These are phyloP conservation scores for Paracoccidioides brasiliensis DNA, from an alignment of 2,329 filamentous ascomycete species.

Conservation along the genomic window DNA sequence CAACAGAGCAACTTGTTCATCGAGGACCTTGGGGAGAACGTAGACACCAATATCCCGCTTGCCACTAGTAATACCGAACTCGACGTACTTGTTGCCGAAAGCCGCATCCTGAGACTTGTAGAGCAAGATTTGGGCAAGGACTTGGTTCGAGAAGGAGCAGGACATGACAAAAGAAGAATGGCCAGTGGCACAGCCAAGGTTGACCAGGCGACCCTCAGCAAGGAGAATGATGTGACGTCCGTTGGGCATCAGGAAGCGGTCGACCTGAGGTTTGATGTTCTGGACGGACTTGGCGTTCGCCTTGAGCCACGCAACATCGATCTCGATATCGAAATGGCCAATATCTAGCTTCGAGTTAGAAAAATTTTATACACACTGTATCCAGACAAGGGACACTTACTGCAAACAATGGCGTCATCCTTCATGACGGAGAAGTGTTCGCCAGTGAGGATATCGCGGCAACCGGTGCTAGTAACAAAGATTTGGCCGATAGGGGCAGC, in stretches of 20 bases:
- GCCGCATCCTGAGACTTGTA: conserved; percentile 82
- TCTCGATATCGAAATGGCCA: conserved; percentile 99
- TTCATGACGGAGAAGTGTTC: conserved; percentile 88
- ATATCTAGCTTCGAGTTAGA: conserved; percentile 49
- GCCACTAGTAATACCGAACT: conserved; percentile 84
- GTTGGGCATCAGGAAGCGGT: conserved; percentile 88
- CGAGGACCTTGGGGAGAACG: conserved; percentile 95
- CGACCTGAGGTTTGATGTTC: conserved; percentile 99
- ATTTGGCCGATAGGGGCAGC: conserved; percentile 82
- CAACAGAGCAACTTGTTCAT: conserved; percentile 93
- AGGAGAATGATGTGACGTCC: conserved; percentile 97
- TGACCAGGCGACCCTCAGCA: conserved; percentile 96
- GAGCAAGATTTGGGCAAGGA: conserved; percentile 96
- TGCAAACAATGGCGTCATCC: conserved; percentile 98
- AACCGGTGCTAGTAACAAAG: conserved; percentile 98
- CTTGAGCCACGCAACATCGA: conserved; percentile 99
- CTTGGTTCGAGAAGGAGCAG: conserved; percentile 99
- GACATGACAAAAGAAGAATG: conserved; percentile 99
- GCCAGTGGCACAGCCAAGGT: conserved; percentile 96
- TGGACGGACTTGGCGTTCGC: conserved; percentile 81
- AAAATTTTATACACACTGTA: conserved; percentile 11
- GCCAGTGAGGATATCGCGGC: conserved; percentile 91
- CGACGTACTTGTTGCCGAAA: conserved; percentile 87
- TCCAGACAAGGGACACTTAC: conserved; percentile 37
- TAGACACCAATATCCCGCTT: conserved; percentile 89